Base-by-base conservation (phyloP, 306 rosid species). In the Datisca glomerata region DNA sequence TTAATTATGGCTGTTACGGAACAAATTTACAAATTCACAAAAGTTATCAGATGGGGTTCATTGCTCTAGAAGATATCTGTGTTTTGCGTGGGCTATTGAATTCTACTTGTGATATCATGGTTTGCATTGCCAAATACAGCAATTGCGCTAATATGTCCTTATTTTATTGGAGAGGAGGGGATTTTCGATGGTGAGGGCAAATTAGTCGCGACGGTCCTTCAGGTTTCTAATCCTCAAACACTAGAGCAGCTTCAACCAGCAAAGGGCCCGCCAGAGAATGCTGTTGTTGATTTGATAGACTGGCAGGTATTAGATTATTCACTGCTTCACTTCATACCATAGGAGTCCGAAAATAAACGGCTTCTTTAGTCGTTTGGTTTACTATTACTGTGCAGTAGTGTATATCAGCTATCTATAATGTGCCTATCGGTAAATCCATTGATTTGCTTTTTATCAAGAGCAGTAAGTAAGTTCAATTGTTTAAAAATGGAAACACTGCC, bases 281-380 rank as follows among this genome's bases (percentile, higher is more conserved):
- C 79, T 57, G 74, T 83, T 21, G 72, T 87, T 28, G 63, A 81
- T 55, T 76, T 87, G 16, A 75, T 69, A 24, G 94, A 87, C 65
- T 87, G 97, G 97, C 97, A 83, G 97, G 97, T 87, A 13, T 17
- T 0, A 1, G 25, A n/a, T n/a, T n/a, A n/a, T n/a, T n/a, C n/a
- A n/a, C n/a, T n/a, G n/a, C n/a, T n/a, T n/a, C n/a, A 28, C 10
- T 50, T 17, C 35, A 16, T 50, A 9, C 55, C 27, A 5, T 36
- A n/a, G 6, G 32, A 18, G 20, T n/a, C n/a, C n/a, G n/a, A n/a
- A n/a, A n/a, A n/a, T n/a, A n/a, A n/a, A n/a, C n/a, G n/a, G n/a
- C n/a, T n/a, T n/a, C n/a, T n/a, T n/a, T n/a, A n/a, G n/a, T n/a
- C n/a, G n/a, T n/a, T n/a, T n/a, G n/a, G n/a, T n/a, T n/a, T n/a